Percentiles rank a stretch among this genome's conserved stretches.
phyloP scores from a whole-genome alignment of 2,329 filamentous ascomycete genomes.

The Fusarium duplospermum region DNA sequence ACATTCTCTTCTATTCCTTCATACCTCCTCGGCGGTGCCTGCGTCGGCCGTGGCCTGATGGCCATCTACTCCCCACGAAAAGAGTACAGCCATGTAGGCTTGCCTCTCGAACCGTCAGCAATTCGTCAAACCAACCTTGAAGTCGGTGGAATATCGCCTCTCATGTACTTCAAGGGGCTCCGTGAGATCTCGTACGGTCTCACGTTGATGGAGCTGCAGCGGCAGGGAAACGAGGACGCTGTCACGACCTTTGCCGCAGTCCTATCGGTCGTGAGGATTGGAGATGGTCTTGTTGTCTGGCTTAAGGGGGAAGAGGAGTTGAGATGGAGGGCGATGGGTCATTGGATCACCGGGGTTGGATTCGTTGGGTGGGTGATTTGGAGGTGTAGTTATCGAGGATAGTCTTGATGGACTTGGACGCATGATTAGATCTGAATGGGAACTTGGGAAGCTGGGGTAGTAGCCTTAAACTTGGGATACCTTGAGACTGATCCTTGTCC shows the following conservation, averaged over 20 bases:
- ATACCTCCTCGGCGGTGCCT: slow-evolving; percentile 40
- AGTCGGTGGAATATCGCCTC: slow-evolving; percentile 40
- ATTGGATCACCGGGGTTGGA: slow-evolving; percentile 43
- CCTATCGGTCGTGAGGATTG: slow-evolving; percentile 46
- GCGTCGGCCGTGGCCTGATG: slow-evolving; percentile 41
- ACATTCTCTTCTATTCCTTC: slow-evolving; percentile 40
- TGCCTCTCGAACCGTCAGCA: slow-evolving; percentile 31
- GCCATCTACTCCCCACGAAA: slow-evolving; percentile 36
- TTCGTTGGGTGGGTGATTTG: slow-evolving; percentile 44
- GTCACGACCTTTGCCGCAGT: slow-evolving; percentile 46
- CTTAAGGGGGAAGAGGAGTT: slow-evolving; percentile 42
- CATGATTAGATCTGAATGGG: background rate
- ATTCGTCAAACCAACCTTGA: background rate
- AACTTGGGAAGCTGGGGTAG: background rate
- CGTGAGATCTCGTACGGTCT: slow-evolving; percentile 50
- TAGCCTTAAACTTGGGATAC: background rate
- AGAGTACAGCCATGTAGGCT: slow-evolving; percentile 42
- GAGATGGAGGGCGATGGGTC: slow-evolving; percentile 38
- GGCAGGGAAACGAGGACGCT: slow-evolving; percentile 44
- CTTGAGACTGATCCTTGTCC: background rate
- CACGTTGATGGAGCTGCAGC: slow-evolving; percentile 44
- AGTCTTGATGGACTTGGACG: background rate
- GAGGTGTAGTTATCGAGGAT: slow-evolving; percentile 22
- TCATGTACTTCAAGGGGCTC: slow-evolving; percentile 51
- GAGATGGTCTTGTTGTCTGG: slow-evolving; percentile 50